A percentile compares a stretch with the other conserved stretches of the same genome.
Conservation (phyloP, 345 rosid species). For the Conringia planisiliqua region DNA sequence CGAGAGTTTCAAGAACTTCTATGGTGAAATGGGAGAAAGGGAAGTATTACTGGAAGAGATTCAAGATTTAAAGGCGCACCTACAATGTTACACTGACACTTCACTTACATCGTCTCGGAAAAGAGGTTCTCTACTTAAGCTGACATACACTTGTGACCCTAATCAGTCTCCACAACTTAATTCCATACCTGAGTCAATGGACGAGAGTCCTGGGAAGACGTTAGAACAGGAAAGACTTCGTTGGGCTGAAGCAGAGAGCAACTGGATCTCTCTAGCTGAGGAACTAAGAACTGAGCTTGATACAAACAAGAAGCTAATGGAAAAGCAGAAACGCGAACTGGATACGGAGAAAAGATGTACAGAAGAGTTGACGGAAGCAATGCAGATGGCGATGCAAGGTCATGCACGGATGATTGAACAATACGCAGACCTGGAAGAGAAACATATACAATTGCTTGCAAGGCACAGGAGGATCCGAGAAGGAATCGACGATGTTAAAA, state of each 20-base stretch:
- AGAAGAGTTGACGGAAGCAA: conserved; percentile 83
- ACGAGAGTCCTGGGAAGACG: conserved; percentile 53
- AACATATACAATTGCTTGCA: conserved; percentile 85
- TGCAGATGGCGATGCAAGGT: conserved; percentile 96
- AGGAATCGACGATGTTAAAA: conserved; percentile 91
- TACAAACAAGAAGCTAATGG: conserved; percentile 51
- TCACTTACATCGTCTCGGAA: conserved; percentile 52
- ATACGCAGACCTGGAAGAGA: conserved; percentile 93
- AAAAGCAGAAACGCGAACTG: conserved; percentile 66
- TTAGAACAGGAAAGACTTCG: conserved; percentile 56
- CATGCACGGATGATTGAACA: conserved; percentile 97
- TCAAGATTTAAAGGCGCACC: conserved; percentile 82
- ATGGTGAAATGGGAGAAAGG: conserved; percentile 74
- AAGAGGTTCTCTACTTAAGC: conserved; percentile 48
- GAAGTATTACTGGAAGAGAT: conserved; percentile 91
- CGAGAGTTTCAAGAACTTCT: conserved; percentile 70
- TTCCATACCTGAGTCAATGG: conserved; percentile 56
- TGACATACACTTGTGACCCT: conserved; percentile 59
- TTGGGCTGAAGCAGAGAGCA: conserved; percentile 85
- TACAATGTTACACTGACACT: conserved; percentile 71
- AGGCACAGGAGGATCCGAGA: conserved; percentile 88
- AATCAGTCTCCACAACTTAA: conserved; percentile 40
- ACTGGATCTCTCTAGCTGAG: conserved; percentile 88
- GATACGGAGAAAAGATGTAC: conserved; percentile 78
- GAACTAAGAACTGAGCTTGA: conserved; percentile 82